Percentiles rank a stretch among this genome's conserved stretches.
phyloP scores from a whole-genome alignment of 2,329 filamentous ascomycete genomes.

The Colletotrichum lindemuthianum region DNA sequence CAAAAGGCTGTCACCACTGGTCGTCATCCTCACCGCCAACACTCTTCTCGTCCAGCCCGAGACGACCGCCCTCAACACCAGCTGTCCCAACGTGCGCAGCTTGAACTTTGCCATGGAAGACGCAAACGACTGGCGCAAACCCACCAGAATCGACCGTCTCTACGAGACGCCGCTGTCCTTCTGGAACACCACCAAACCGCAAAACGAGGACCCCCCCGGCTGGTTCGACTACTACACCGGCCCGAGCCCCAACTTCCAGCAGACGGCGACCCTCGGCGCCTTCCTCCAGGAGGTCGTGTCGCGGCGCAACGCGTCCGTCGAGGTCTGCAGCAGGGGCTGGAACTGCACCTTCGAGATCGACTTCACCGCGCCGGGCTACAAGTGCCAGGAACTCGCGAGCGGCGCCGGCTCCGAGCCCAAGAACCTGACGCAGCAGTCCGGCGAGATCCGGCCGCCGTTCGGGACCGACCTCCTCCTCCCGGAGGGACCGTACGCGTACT shows the following conservation, averaged over 20 bases:
- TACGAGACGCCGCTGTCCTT: constrained; percentile 43
- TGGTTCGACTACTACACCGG: constrained; percentile 48
- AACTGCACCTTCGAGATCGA: constrained; percentile 48
- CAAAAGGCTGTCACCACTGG: constrained; percentile 43
- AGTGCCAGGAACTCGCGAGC: constrained; percentile 44
- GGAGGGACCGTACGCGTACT: constrained; percentile 44
- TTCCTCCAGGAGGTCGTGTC: constrained; percentile 40
- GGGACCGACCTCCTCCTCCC: constrained; percentile 43
- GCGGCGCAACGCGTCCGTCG: constrained; percentile 41
- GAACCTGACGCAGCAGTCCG: constrained; percentile 39
- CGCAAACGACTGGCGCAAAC: constrained; percentile 45
- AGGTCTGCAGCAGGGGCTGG: constrained; percentile 46
- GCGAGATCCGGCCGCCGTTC: constrained; percentile 42
- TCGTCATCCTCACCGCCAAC: constrained; percentile 52
- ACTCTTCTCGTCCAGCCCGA: constrained; percentile 46
- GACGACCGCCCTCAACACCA: constrained; percentile 40
- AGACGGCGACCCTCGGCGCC: constrained; percentile 43
- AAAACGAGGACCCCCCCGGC: constrained; percentile 35
- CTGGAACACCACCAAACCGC: constrained; percentile 46
- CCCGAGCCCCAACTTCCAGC: constrained; percentile 41
- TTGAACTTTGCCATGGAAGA: constrained; percentile 49
- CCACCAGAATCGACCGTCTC: constrained; percentile 42
- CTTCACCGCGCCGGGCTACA: constrained; percentile 49
- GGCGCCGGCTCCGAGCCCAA: constrained; percentile 41
- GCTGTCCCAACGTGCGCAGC: constrained; percentile 43